Conservation (phyloP, 1,139 yeast genomes). For the Yamadazyma diddensiae region DNA sequence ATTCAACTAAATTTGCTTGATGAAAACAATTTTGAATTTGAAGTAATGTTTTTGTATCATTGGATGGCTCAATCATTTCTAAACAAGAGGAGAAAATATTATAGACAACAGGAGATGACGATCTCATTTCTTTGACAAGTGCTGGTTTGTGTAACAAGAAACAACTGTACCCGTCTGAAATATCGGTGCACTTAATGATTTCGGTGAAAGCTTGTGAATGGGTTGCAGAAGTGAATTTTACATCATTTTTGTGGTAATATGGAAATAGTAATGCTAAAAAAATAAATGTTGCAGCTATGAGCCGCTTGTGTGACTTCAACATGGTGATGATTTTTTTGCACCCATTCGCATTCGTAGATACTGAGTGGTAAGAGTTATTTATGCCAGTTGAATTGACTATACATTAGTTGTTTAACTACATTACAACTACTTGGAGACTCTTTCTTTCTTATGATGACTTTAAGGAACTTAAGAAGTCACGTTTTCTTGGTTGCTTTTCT, state of each 20-base stretch:
- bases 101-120: conserved; percentile 4
- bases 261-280: too few relatives aligned
- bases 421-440: neutral
- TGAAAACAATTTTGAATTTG: conserved; percentile 24
- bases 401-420: neutral
- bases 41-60: conserved; percentile 20
- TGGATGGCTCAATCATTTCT: conserved; percentile 6
- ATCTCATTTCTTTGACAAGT: conserved; percentile 8
- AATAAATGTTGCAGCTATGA: too few relatives aligned
- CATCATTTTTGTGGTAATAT: too few relatives aligned
- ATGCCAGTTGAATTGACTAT: too few relatives aligned
- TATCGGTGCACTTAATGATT: conserved; percentile 20
- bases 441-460: too few relatives aligned
- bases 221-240: neutral
- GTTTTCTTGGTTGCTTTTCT: too few relatives aligned
- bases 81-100: conserved; percentile 11
- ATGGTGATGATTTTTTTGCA: neutral
- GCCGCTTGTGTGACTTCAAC: too few relatives aligned
- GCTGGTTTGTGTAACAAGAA: conserved; percentile 7
- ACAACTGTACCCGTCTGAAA: conserved; percentile 14
- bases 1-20: conserved; percentile 19
- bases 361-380: too few relatives aligned
- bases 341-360: too few relatives aligned
- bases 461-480: too few relatives aligned
- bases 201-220: conserved; percentile 7